Evolutionary conservation across 202 grass and related monocot species (phyloP), one percentile per base, ranked within the genome.

Genomic region (Zoysia matrella): DNA sequence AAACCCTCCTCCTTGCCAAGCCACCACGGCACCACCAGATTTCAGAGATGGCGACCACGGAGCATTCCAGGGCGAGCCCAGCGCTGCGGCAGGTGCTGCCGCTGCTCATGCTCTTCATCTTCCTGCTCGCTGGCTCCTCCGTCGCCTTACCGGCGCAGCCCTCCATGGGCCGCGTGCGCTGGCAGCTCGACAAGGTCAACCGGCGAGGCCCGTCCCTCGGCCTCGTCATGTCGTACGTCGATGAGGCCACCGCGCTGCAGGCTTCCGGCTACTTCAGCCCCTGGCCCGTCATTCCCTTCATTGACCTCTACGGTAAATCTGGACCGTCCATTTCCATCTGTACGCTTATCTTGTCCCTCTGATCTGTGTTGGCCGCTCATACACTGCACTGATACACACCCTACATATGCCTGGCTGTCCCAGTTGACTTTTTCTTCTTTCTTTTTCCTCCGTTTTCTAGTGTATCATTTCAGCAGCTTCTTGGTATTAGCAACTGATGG

Each of bases 141-240:
- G 13, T 11, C 8, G 51, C 73, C 56, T 84, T 78, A 15, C 71
- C 82, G 1, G 72, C 44, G 62, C 84, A 74, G 13, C 81, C 84
- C 0, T 50, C 7, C 12, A 80, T 66, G 78, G 78, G 85, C 47
- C 8, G 55, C 52, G 69, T 65, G 52, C 76, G 65, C 3, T 56
- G 58, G 73, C 78, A 86, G 67, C 69, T 81, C 7, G 71, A 94
- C 83, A 80, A 52, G 67, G 83, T 84, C 42, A 94, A 82, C 79
- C 15, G 76, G 54, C 74, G 71, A 8, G 77, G 88, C 16, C 70
- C 88, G 1, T 89, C 89, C 67, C 75, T 94, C 14, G 92, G 83
- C 0, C 85, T 97, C 47, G 90, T 97, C 77, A 97, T 97, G 92
- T 86, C 94, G 0, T 94, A 89, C 22, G 55, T 84, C 56, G 77